Evolutionary conservation across 768 basidiomycete genomes (phyloP).

Genomic region (Harrya chromipes): DNA sequence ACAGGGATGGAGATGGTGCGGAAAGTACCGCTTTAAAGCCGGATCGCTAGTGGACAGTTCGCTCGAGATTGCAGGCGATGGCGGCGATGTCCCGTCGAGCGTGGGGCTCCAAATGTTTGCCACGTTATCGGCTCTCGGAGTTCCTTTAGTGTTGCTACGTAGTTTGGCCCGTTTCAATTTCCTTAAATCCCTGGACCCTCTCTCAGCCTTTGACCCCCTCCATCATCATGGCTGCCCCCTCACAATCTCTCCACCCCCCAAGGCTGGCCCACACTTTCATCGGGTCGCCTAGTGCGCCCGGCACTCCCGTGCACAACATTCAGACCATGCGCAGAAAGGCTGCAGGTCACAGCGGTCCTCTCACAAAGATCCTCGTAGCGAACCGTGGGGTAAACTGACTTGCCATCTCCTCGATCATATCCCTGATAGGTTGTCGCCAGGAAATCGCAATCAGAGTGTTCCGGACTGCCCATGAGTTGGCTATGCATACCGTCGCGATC

Average conservation of each 20-base stretch:
- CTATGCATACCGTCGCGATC: constrained; percentile 99
- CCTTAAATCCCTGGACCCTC: constrained; percentile 8
- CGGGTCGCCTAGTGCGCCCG: constrained; percentile 69
- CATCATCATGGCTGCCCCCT: constrained; percentile 26
- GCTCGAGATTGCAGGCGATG: constrained; percentile 2
- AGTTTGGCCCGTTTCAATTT: not conserved
- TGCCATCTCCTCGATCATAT: constrained; percentile 6
- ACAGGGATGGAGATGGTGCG: constrained; percentile 19
- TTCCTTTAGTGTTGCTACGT: not conserved
- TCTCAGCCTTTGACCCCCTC: constrained; percentile 9
- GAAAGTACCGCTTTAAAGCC: constrained; percentile 33
- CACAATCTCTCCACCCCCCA: constrained; percentile 60
- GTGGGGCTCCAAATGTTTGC: not conserved
- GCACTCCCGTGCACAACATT: constrained; percentile 87
- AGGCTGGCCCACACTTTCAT: constrained; percentile 72
- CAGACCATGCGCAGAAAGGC: constrained; percentile 89
- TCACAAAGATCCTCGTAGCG: constrained; percentile 90
- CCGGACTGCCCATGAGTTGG: constrained; percentile 96
- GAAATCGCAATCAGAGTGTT: constrained; percentile 99
- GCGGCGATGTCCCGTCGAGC: constrained; percentile 2
- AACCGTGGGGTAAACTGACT: constrained; percentile 74
- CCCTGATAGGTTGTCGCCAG: constrained; percentile 37
- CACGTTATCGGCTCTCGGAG: not conserved
- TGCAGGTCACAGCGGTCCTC: constrained; percentile 84
- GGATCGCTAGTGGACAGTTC: constrained; percentile 6